These are phyloP conservation scores for Diophrys sp. DNA, from an alignment of 73 alveolate genomes.

Conservation along the genomic window DNA sequence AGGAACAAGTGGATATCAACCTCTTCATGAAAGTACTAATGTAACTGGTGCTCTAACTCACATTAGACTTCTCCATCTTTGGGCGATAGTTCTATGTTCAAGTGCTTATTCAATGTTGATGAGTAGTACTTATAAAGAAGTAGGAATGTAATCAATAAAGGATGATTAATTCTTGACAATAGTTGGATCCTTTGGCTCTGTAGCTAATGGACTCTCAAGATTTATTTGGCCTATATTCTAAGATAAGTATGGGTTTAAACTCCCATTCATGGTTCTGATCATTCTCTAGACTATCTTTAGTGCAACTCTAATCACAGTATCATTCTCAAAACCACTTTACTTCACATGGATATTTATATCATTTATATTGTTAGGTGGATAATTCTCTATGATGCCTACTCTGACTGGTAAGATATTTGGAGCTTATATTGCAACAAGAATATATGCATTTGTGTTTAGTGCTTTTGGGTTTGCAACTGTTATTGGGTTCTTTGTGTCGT, in stretches of 20 bases:
- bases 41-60: neutral
- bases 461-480: constrained; percentile 27
- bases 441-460: constrained; percentile 29
- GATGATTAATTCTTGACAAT: constrained; percentile 41
- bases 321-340: constrained; percentile 18
- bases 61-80: neutral
- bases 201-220: constrained; percentile 38
- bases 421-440: constrained; percentile 25
- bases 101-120: constrained; percentile 14
- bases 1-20: neutral
- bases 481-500: constrained; percentile 5
- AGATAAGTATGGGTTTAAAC: constrained; percentile 14
- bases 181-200: constrained; percentile 48
- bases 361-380: constrained; percentile 54
- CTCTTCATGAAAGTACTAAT: neutral
- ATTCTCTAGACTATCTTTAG: constrained; percentile 13
- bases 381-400: constrained; percentile 60
- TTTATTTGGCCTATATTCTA: constrained; percentile 12
- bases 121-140: constrained; percentile 19
- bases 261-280: constrained; percentile 12
- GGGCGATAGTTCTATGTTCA: neutral
- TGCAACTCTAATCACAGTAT: constrained; percentile 20
- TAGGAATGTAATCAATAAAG: constrained; percentile 11
- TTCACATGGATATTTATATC: constrained; percentile 42
- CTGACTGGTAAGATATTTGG: constrained; percentile 47